Evolutionary conservation across 495 filamentous ascomycete genomes (phyloP).

Genomic region (Durotheca rogersii): DNA sequence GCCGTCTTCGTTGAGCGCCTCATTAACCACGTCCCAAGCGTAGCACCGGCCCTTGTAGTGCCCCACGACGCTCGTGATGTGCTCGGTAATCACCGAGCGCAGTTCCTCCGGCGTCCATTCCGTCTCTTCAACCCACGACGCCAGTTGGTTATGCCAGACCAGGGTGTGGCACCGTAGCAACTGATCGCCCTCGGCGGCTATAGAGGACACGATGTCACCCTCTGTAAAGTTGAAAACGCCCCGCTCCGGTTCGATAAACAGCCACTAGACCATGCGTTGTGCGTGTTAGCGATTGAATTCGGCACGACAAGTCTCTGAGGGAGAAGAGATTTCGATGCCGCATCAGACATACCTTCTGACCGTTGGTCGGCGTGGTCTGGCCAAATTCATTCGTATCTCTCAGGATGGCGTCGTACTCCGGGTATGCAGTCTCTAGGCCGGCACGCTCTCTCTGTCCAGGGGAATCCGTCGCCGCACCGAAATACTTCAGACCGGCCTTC

Average conservation of each 20-base stretch:
- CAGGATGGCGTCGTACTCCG: conserved; percentile 48
- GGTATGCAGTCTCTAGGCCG: conserved; percentile 54
- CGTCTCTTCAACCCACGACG: conserved; percentile 32
- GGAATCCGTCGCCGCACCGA: conserved; percentile 58
- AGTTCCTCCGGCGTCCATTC: conserved; percentile 57
- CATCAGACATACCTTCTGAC: conserved; percentile 43
- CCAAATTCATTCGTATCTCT: conserved; percentile 59
- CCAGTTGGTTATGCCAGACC: conserved; percentile 64
- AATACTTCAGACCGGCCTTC: conserved; percentile 55
- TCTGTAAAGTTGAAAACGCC: conserved; percentile 52
- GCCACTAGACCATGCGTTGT: conserved; percentile 40
- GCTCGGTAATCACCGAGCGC: conserved; percentile 50
- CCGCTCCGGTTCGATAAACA: conserved; percentile 40
- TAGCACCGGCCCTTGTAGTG: conserved; percentile 53
- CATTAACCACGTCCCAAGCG: conserved; percentile 65
- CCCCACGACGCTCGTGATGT: conserved; percentile 51
- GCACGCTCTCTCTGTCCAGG: conserved; percentile 10
- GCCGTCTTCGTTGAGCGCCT: conserved; percentile 68
- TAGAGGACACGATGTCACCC: conserved; percentile 53
- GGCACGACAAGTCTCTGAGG: background rate
- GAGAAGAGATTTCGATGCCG: background rate
- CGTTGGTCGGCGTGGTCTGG: conserved; percentile 59
- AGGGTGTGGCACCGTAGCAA: conserved; percentile 61
- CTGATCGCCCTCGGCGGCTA: conserved; percentile 56
- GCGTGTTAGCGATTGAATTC: no score